These are phyloP conservation scores for Eucalyptus sp. DNA, from an alignment of 345 rosid species.

Conservation along the genomic window DNA sequence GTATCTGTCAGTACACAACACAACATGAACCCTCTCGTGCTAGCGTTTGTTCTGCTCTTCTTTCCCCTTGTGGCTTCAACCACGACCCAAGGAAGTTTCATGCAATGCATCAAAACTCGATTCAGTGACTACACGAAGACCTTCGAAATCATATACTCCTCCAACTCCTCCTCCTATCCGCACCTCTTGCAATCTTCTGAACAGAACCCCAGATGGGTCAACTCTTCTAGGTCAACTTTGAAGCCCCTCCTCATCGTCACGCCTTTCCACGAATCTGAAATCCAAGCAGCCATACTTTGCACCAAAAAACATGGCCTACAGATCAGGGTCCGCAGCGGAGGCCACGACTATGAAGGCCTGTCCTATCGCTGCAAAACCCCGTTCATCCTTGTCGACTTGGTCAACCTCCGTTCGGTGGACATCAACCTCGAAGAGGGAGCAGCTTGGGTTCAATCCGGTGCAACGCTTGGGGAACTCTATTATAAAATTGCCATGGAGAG, in stretches of 20 bases:
- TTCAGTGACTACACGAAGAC: slow-evolving; percentile 1
- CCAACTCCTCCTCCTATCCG: slow-evolving; percentile 10
- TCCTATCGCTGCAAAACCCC: slow-evolving; percentile 23
- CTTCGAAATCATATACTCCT: slow-evolving; percentile 7
- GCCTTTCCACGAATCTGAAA: slow-evolving; percentile 18
- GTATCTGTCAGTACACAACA: not conserved
- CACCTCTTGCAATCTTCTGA: slow-evolving; percentile 7
- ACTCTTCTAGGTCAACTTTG: not conserved
- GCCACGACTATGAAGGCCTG: slow-evolving; percentile 49
- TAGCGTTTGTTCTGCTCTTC: not conserved
- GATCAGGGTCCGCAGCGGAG: slow-evolving; percentile 39
- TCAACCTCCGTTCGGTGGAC: slow-evolving; percentile 11
- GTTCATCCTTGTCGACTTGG: slow-evolving; percentile 26
- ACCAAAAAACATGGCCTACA: slow-evolving; percentile 11
- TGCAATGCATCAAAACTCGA: slow-evolving; percentile 19
- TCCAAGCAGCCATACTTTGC: slow-evolving; percentile 31
- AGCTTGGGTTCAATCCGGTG: slow-evolving; percentile 39
- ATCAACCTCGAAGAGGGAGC: slow-evolving; percentile 5
- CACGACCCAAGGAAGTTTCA: not conserved
- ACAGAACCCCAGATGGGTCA: slow-evolving; percentile 23
- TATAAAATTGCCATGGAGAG: slow-evolving; percentile 22
- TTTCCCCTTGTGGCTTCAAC: not conserved
- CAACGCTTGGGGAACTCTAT: slow-evolving; percentile 38
- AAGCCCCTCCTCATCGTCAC: slow-evolving; percentile 22
- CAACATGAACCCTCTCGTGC: not conserved